Evolutionary conservation across 2,329 filamentous ascomycete genomes (phyloP), one percentile per base, ranked within the genome.

Genomic region (Ceratocystis eucalypticola): DNA sequence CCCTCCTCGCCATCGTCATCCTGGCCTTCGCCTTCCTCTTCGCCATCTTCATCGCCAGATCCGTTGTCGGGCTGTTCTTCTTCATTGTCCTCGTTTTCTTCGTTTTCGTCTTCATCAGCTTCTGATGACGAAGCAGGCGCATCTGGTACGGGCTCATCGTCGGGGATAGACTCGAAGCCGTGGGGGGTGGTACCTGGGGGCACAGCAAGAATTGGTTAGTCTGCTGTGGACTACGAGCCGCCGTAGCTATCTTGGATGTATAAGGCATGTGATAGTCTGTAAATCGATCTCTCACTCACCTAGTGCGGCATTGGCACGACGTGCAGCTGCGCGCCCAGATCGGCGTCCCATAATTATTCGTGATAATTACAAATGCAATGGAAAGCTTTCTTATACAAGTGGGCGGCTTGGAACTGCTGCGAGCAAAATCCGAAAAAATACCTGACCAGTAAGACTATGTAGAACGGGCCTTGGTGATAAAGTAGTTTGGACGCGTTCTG

Each of bases 291-390:
- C 28, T 62, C 66, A 75, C 79, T 72, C 76, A 82, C 80, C 80
- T 70, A 82, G 74, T 69, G 80, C 80, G 69, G 79, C 80, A 69
- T 80, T 78, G 68, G 80, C 80, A 72, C 78, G 79, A 74, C 79
- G 81, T 59, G 80, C 80, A 69, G 80, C 80, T 70, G 80, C 79
- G 74, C 80, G 79, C 69, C 80, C 80, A 70, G 80, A 80, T 73
- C 80, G 76, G 73, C 78, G 77, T 69, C 79, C 78, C 64, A 68
- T 68, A 28, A 8, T 67, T 33, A 20, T 59, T 59, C 17, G 15
- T 8, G 25, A 30, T 59, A 28, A 15, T 4, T 53, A 28, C 8
- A 28, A 25, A 53, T 10, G 4, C 48, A 15, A 10, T 6, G 10
- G 3, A 10, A 53, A 53, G 48, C 15, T 15, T 53, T 3, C 48